Evolutionary conservation across 108 stramenopile species (phyloP), one percentile per base, ranked within the genome.

Genomic region (Fistulifera solaris): DNA sequence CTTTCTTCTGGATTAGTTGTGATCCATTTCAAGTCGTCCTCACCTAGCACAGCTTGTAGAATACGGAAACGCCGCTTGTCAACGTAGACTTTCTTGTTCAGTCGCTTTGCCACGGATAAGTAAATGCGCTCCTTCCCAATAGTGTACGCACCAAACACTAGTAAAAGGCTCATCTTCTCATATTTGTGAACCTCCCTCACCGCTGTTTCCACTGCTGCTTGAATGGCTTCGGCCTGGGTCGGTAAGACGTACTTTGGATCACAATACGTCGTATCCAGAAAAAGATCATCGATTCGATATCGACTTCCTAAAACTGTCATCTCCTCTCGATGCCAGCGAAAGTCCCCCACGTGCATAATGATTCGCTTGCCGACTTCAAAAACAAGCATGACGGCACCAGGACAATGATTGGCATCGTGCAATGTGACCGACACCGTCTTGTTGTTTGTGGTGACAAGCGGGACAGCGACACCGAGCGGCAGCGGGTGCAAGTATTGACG

Each of bases 61-160:
- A 89, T 84, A 39, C 72, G 57, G 17, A 72, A 80, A 46, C 91
- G 66, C 18, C 71, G 56, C 11, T 51, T 69, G 56, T 93, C 92
- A n/a, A 94, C 93, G 58, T 81, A 89, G 1, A 94, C 85, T 52
- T 83, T 89, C 48, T 60, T 50, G 39, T 62, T 59, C 28, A 73
- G 67, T 39, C 59, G 58, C 56, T 73, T 66, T 0, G 95, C 95
- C 22, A 94, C 89, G 8, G 88, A 73, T 26, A 90, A 48, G 48
- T 85, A 92, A n/a, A 94, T 87, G 43, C 68, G 70, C 56, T 96
- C 95, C 61, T 96, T 96, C 18, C 95, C 95, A 31, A 96, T 94
- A 0, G 89, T 90, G 59, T 96, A 96, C 13, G 86, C 78, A 5
- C 95, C 95, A 56, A 96, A 93, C n/a, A 94, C 53, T 49, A 93